Evolutionary conservation across 257 asterid genomes (phyloP).

Genomic region (Solanum ahanhuiri): DNA sequence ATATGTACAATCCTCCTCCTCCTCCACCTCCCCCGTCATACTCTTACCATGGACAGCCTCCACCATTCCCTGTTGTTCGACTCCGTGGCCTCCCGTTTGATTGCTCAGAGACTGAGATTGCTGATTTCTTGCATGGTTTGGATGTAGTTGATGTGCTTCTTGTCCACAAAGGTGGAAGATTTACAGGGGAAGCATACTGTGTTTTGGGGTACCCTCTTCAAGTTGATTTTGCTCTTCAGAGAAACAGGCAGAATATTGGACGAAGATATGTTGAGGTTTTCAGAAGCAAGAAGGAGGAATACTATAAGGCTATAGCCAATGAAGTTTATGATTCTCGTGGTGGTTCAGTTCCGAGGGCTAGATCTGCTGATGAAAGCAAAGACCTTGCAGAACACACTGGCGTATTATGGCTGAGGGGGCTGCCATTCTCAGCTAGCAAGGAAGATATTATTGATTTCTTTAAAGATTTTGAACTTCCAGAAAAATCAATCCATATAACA

Average conservation of each 20-base stretch:
- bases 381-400: slow-evolving; percentile 83
- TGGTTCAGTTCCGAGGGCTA: slow-evolving; percentile 64
- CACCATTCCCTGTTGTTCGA: slow-evolving; percentile 87
- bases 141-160: slow-evolving; percentile 82
- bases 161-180: slow-evolving; percentile 68
- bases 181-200: slow-evolving; percentile 79
- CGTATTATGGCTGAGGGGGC: slow-evolving; percentile 73
- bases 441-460: slow-evolving; percentile 68
- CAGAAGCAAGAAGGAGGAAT: slow-evolving; percentile 77
- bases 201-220: slow-evolving; percentile 85
- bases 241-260: slow-evolving; percentile 83
- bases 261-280: slow-evolving; percentile 94
- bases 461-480: slow-evolving; percentile 60
- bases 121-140: slow-evolving; percentile 74
- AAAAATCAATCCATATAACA: slow-evolving; percentile 59
- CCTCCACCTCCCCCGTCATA: slow-evolving; percentile 53
- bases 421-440: slow-evolving; percentile 74
- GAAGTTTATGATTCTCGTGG: slow-evolving; percentile 65
- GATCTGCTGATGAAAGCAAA: slow-evolving; percentile 59
- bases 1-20: slow-evolving; percentile 67
- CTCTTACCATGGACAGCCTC: slow-evolving; percentile 54
- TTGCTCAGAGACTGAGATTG: slow-evolving; percentile 68
- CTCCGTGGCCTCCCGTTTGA: slow-evolving; percentile 97
- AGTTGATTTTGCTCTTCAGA: slow-evolving; percentile 78
- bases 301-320: slow-evolving; percentile 80